Conservation (phyloP, 192 early-diverging fungal species). For the Backusella liffmaniae region DNA sequence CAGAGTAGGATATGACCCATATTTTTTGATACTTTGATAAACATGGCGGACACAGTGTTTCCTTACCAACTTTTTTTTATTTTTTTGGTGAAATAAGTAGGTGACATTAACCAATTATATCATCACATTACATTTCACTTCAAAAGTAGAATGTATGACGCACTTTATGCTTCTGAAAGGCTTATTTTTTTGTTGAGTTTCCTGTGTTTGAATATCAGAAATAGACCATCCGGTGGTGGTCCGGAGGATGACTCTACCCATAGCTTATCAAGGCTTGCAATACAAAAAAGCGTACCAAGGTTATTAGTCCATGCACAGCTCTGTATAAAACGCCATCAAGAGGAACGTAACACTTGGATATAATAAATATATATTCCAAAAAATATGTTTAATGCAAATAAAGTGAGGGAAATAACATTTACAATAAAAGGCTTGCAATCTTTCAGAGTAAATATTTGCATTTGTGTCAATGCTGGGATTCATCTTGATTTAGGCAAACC, state of each 20-base stretch:
- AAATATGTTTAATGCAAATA: too few species aligned
- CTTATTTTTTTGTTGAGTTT: not conserved
- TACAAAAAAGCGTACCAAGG: too few species aligned
- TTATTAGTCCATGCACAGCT: too few species aligned
- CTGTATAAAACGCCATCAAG: too few species aligned
- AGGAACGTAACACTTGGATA: too few species aligned
- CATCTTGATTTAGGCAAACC: too few species aligned
- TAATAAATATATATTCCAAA: too few species aligned
- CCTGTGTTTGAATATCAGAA: not conserved
- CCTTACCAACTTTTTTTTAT: not conserved
- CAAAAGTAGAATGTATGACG: constrained; percentile 3
- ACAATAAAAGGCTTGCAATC: too few species aligned
- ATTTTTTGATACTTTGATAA: not conserved
- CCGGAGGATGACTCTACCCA: not conserved
- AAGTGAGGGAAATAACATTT: too few species aligned
- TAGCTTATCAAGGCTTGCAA: not conserved
- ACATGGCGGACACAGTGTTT: not conserved
- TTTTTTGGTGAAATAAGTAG: not conserved
- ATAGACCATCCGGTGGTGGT: not conserved
- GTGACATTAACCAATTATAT: not conserved
- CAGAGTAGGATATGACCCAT: not conserved
- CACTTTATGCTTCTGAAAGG: not conserved
- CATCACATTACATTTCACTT: not conserved
- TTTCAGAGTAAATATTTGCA: too few species aligned
- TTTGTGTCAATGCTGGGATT: too few species aligned